phyloP scores from a whole-genome alignment of 2,329 filamentous ascomycete species.

The Aspergillus oerlinghausenensis region DNA sequence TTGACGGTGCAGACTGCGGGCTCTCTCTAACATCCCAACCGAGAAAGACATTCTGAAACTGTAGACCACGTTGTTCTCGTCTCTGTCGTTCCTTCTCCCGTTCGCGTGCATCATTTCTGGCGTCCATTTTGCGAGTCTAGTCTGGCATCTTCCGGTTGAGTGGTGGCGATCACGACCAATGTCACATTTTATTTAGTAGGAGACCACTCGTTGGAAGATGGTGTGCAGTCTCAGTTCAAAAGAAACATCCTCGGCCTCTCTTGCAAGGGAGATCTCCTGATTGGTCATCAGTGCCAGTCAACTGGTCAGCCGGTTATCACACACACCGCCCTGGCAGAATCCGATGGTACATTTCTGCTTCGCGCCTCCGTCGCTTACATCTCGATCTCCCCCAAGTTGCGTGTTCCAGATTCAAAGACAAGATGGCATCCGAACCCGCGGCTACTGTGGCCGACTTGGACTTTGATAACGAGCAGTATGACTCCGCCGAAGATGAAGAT shows the following conservation, averaged over 20 bases:
- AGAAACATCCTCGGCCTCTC: background rate
- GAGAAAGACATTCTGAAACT: background rate
- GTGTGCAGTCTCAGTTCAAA: background rate
- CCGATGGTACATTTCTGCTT: conserved; percentile 1
- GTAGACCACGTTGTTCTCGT: background rate
- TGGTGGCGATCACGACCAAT: background rate
- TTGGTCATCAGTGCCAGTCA: background rate
- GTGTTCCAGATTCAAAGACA: background rate
- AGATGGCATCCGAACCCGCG: conserved; percentile 17
- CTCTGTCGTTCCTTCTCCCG: too few relatives aligned
- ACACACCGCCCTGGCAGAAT: conserved; percentile 24
- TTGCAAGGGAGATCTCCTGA: background rate
- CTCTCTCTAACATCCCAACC: background rate
- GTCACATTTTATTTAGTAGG: background rate
- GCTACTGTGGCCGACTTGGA: conserved; percentile 15
- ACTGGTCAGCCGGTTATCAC: background rate
- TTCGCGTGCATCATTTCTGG: background rate
- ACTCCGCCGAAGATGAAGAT: conserved; percentile 37
- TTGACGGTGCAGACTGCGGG: background rate
- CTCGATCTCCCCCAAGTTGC: background rate
- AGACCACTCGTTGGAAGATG: background rate
- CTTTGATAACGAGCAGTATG: conserved; percentile 32
- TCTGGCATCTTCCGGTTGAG: background rate
- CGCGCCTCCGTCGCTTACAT: background rate
- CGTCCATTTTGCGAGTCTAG: background rate